Percentiles rank a stretch among this genome's conserved stretches.
These are phyloP conservation scores for Fusarium illudens DNA, from an alignment of 2,329 filamentous ascomycete genomes.

Conservation along the genomic window DNA sequence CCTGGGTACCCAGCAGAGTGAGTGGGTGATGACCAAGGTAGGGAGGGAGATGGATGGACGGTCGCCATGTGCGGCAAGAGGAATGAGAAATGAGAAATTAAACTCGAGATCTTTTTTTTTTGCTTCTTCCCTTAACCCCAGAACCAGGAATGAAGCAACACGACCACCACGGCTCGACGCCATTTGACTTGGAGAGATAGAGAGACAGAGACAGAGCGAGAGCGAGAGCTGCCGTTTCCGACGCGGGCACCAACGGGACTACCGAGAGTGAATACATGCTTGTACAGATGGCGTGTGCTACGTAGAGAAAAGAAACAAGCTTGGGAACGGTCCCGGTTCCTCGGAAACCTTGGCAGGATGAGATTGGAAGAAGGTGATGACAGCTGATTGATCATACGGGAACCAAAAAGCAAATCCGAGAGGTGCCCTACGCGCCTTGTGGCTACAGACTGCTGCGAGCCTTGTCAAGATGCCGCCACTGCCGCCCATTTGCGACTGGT, in stretches of 20 bases:
- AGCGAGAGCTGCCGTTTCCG: conserved; percentile 14
- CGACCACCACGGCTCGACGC: background rate
- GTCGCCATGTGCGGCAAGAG: background rate
- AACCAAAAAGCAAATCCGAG: background rate
- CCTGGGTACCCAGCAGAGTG: background rate
- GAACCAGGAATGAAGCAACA: conserved; percentile 18
- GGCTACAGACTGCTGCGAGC: background rate
- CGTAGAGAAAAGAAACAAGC: background rate
- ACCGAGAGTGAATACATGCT: conserved; percentile 6
- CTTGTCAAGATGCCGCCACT: background rate
- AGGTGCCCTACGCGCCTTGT: background rate
- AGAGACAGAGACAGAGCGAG: too few species aligned
- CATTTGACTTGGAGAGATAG: background rate
- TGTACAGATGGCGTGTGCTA: conserved; percentile 9
- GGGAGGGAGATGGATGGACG: conserved; percentile 13
- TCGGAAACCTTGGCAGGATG: conserved; percentile 11
- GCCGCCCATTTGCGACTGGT: conserved; percentile 6
- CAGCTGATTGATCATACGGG: conserved; percentile 16
- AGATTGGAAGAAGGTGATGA: background rate
- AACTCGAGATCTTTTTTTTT: background rate
- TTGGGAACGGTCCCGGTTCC: conserved; percentile 18
- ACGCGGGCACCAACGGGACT: background rate
- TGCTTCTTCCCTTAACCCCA: background rate
- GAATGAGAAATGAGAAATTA: conserved; percentile 6
- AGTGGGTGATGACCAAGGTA: background rate